Evolutionary conservation across 352 stramenopile genomes (phyloP).

Genomic region (Phytophthora megakarya): DNA sequence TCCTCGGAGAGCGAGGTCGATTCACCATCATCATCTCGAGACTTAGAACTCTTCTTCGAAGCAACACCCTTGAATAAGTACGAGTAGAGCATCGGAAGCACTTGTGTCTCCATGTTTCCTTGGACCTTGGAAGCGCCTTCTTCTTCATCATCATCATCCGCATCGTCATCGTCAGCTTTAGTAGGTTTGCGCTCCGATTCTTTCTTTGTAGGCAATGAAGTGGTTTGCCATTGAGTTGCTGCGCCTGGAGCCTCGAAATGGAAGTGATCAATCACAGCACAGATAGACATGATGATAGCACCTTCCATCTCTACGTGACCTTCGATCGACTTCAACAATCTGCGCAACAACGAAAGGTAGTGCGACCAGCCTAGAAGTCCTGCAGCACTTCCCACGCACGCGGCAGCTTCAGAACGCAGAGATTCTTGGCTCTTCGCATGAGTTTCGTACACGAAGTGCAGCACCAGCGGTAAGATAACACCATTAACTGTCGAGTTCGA

Average conservation of each 20-base stretch:
- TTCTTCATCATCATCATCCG: constrained; percentile 24
- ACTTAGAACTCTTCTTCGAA: constrained; percentile 64
- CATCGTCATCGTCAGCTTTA: constrained; percentile 22
- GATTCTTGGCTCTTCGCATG: constrained; percentile 93
- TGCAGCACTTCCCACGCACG: constrained; percentile 90
- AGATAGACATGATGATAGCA: constrained; percentile 91
- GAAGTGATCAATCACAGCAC: constrained; percentile 95
- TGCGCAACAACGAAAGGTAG: constrained; percentile 93
- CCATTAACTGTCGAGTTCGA: constrained; percentile 92
- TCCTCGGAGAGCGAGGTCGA: constrained; percentile 35
- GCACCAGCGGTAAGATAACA: constrained; percentile 94
- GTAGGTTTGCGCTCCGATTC: constrained; percentile 5
- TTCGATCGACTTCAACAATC: constrained; percentile 91
- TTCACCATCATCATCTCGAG: constrained; percentile 55
- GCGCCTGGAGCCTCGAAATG: constrained; percentile 88
- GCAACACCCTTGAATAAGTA: constrained; percentile 90
- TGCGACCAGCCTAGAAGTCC: constrained; percentile 96
- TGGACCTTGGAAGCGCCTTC: constrained; percentile 66
- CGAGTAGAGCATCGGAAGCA: constrained; percentile 86
- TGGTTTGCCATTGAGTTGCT: constrained; percentile 40
- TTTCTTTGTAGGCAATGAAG: constrained; percentile 2
- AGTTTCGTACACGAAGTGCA: constrained; percentile 96
- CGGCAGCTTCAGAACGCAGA: constrained; percentile 93
- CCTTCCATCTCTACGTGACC: constrained; percentile 93
- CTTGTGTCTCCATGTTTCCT: constrained; percentile 74